These are phyloP conservation scores for Ophiobolus disseminans DNA, from an alignment of 2,329 filamentous ascomycete species.

Conservation along the genomic window DNA sequence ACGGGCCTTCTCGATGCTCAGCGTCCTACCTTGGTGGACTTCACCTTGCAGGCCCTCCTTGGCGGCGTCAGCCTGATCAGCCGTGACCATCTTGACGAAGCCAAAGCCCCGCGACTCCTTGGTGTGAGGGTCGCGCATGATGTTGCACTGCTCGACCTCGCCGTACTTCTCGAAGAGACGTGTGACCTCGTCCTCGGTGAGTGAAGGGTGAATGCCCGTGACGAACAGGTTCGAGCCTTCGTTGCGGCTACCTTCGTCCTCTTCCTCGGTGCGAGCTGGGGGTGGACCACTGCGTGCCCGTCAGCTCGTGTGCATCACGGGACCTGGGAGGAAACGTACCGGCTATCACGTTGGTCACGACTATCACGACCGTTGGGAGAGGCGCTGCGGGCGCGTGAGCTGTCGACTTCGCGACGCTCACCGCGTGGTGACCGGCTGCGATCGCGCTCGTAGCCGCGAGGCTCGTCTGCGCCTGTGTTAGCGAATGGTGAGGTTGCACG, in stretches of 20 bases:
- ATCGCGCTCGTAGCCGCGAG: constrained; percentile 68
- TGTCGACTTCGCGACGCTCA: constrained; percentile 58
- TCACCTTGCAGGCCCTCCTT: constrained; percentile 96
- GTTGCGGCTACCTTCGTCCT: constrained; percentile 82
- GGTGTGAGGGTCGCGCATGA: constrained; percentile 98
- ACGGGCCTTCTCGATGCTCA: constrained; percentile 99
- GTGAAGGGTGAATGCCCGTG: constrained; percentile 93
- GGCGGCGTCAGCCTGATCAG: constrained; percentile 93
- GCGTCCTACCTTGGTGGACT: constrained; percentile 89
- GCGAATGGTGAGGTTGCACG: constrained; percentile 17
- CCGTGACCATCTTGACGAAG: constrained; percentile 98
- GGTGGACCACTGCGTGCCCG: constrained; percentile 53
- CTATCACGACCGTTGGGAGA: constrained; percentile 68
- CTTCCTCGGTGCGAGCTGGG: constrained; percentile 65
- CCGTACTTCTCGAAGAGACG: constrained; percentile 99
- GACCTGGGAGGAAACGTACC: constrained; percentile 30
- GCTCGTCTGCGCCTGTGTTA: constrained; percentile 57
- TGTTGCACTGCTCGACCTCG: constrained; percentile 98
- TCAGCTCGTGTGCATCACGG: constrained; percentile 23
- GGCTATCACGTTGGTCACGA: too few relatives aligned
- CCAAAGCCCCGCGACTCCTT: constrained; percentile 99
- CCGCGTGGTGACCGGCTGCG: constrained; percentile 70
- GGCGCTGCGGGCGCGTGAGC: constrained; percentile 68
- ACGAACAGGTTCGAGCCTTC: constrained; percentile 98
- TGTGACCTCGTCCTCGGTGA: constrained; percentile 87